A percentile compares a stretch with the other conserved stretches of the same genome.
Evolutionary conservation across 192 early-diverging fungal genomes (phyloP).

Genomic region (Mortierella alpina): DNA sequence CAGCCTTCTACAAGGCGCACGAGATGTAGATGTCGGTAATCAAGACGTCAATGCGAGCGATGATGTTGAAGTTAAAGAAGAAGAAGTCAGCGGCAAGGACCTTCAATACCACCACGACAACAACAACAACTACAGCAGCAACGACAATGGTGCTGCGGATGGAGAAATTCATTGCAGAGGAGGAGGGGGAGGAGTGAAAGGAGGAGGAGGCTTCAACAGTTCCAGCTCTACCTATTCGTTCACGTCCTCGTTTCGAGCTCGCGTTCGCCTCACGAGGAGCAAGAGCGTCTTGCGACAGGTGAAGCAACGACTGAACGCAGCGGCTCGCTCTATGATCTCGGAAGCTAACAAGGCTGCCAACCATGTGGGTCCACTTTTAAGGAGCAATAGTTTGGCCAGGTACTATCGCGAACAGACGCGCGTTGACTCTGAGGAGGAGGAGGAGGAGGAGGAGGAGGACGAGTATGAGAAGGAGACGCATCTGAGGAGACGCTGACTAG

Average conservation of each 20-base stretch:
- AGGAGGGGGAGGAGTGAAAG: no score
- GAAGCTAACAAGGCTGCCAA: conserved; percentile 23
- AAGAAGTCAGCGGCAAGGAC: background rate
- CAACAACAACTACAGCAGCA: background rate
- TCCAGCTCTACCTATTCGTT: conserved; percentile 8
- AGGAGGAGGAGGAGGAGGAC: background rate
- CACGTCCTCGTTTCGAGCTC: conserved; percentile 19
- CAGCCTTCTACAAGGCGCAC: no score
- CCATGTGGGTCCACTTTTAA: background rate
- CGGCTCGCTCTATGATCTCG: conserved; percentile 9
- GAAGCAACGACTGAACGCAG: conserved; percentile 24
- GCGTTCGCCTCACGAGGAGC: conserved; percentile 15
- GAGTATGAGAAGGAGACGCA: no score
- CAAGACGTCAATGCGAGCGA: no score
- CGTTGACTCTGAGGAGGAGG: background rate
- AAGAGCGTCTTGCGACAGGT: conserved; percentile 36
- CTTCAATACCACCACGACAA: background rate
- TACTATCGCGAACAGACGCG: background rate
- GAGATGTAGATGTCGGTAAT: no score
- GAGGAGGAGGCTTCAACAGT: no score
- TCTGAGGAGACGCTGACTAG: no score
- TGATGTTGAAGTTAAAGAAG: no score
- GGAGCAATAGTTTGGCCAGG: background rate
- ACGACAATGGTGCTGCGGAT: background rate
- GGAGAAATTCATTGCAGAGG: no score